phyloP scores from a whole-genome alignment of 768 basidiomycete species.

The Termitomyces sp. region DNA sequence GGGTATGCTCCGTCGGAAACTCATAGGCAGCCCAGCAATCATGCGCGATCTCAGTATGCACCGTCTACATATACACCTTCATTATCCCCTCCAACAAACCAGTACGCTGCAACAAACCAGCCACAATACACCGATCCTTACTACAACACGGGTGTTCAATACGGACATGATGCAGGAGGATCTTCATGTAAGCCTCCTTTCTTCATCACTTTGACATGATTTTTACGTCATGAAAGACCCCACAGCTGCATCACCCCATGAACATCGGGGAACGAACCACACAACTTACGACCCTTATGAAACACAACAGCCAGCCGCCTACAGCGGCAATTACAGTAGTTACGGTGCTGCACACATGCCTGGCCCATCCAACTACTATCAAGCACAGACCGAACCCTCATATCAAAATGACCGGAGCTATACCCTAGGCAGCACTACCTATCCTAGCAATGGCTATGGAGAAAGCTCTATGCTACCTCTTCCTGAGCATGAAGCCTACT shows the following conservation, averaged over 20 bases:
- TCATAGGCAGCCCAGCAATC: conserved; percentile 16
- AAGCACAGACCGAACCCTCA: conserved; percentile 20
- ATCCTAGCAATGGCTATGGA: conserved; percentile 27
- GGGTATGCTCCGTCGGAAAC: conserved; percentile 10
- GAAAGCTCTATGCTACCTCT: conserved; percentile 34
- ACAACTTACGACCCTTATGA: conserved; percentile 48
- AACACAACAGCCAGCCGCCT: conserved; percentile 16
- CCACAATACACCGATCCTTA: conserved; percentile 32
- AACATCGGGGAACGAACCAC: conserved; percentile 42
- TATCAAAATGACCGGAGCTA: conserved; percentile 43
- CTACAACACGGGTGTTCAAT: conserved; percentile 25
- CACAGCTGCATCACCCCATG: conserved; percentile 41
- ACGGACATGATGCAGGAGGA: conserved; percentile 50
- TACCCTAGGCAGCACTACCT: conserved; percentile 51
- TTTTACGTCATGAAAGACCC: conserved; percentile 38
- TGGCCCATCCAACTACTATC: conserved; percentile 29
- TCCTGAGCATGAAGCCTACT: conserved; percentile 19
- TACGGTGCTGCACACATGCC: conserved; percentile 15
- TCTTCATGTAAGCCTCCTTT: conserved; percentile 43
- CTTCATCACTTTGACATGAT: not conserved
- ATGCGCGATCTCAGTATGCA: conserved; percentile 20
- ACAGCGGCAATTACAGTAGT: conserved; percentile 18
- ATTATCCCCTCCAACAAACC: conserved; percentile 25
- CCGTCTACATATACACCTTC: conserved; percentile 22
- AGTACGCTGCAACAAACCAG: conserved; percentile 25